These are phyloP conservation scores for Striga asiatica DNA, from an alignment of 257 asterid species.

Conservation along the genomic window DNA sequence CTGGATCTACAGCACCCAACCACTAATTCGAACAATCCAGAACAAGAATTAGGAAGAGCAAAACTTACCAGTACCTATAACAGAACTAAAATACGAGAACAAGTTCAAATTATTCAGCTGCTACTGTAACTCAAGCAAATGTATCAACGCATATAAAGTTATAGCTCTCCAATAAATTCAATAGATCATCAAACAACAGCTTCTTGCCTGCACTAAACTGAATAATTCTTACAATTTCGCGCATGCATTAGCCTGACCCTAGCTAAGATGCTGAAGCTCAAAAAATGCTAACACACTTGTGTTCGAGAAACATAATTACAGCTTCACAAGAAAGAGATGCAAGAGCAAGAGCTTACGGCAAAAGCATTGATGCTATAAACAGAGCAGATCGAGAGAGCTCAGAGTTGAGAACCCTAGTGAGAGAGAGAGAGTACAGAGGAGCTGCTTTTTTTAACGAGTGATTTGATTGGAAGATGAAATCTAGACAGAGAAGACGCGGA, in stretches of 20 bases:
- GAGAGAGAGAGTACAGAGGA: constrained; percentile 13
- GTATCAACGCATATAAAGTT: background rate
- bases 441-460: background rate
- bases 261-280: background rate
- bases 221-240: background rate
- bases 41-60: background rate
- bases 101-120: background rate
- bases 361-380: constrained; percentile 15
- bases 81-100: background rate
- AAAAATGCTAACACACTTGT: background rate
- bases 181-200: background rate
- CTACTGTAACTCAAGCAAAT: background rate
- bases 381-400: constrained; percentile 21
- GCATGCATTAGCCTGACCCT: constrained; percentile 14
- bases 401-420: constrained; percentile 29
- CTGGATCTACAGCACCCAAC: background rate
- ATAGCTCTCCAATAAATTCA: background rate
- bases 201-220: constrained; percentile 12
- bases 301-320: background rate
- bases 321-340: background rate
- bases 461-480: constrained; percentile 30
- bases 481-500: constrained; percentile 21
- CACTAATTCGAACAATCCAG: background rate
- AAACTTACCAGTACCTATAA: background rate
- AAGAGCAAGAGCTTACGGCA: constrained; percentile 33